Conservation (phyloP, 73 alveolate species). For the Paramecium sexaurelia region DNA sequence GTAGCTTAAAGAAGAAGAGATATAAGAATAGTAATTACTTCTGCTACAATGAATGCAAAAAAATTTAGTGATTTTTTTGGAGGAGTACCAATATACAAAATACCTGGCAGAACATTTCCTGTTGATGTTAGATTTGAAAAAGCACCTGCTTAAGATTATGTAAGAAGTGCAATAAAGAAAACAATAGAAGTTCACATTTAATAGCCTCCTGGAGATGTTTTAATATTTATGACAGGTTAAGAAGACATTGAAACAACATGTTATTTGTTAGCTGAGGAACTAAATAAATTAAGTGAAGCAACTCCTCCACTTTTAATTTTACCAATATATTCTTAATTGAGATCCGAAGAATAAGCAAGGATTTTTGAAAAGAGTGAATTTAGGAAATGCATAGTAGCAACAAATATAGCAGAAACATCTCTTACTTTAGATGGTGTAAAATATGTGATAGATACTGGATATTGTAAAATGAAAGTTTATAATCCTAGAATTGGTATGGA, state of each 20-base stretch:
- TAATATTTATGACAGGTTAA: constrained; percentile 99
- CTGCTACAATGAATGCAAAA: constrained; percentile 99
- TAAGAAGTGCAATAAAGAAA: constrained; percentile 99
- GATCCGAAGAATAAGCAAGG: constrained; percentile 99
- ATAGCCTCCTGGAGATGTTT: constrained; percentile 96
- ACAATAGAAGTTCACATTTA: constrained; percentile 98
- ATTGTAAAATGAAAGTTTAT: constrained; percentile 98
- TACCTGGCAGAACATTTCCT: constrained; percentile 99
- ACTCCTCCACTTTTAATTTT: constrained; percentile 96
- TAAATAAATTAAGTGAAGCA: constrained; percentile 90
- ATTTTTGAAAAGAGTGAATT: constrained; percentile 96
- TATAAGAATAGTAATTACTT: constrained; percentile 97
- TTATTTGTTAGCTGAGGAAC: constrained; percentile 90
- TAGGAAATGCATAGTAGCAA: constrained; percentile 99
- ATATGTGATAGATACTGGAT: constrained; percentile 99
- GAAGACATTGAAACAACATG: constrained; percentile 99
- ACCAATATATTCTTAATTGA: constrained; percentile 99
- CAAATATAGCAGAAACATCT: constrained; percentile 99
- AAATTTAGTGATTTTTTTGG: constrained; percentile 99
- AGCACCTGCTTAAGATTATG: constrained; percentile 98
- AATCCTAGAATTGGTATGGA: constrained; percentile 99
- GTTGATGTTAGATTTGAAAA: constrained; percentile 92
- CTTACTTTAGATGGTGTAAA: constrained; percentile 99
- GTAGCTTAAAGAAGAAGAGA: constrained; percentile 92
- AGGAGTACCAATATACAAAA: constrained; percentile 96